Conservation (phyloP, 208 protist genomes). For the Trypanosoma conorhini region DNA sequence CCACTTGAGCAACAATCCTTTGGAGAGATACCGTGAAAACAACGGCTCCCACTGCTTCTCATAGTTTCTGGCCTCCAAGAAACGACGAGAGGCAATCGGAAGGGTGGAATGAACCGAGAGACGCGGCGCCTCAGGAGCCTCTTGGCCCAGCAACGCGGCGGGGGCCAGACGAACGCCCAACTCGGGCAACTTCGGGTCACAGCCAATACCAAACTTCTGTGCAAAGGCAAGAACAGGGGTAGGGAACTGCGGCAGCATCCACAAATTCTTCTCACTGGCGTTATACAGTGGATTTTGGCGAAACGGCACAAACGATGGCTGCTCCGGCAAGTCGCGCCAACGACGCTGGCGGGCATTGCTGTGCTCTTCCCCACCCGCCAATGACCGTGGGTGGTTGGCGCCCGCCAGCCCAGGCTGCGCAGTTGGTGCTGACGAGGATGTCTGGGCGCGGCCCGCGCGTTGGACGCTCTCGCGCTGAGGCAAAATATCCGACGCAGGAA, state of each 20-base stretch:
- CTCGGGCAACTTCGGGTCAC: conserved; percentile 46
- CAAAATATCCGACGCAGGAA: conserved; percentile 37
- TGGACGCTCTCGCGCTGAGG: conserved; percentile 20
- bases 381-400: background rate
- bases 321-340: conserved; percentile 42
- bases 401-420: background rate
- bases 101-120: background rate
- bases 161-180: background rate
- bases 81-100: conserved; percentile 1
- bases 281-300: conserved; percentile 50
- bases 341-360: conserved; percentile 14
- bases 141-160: background rate
- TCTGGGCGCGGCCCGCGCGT: background rate
- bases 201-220: conserved; percentile 55
- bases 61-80: conserved; percentile 7
- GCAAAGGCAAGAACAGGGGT: conserved; percentile 53
- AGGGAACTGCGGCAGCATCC: conserved; percentile 56
- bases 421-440: background rate
- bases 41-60: conserved; percentile 18
- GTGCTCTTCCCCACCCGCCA: background rate
- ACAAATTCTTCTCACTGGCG: background rate
- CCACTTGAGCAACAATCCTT: conserved; percentile 22
- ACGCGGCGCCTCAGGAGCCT: background rate
- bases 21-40: conserved; percentile 23
- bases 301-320: conserved; percentile 48